Conservation (phyloP, 306 rosid genomes). For the Quercus engelmannii region DNA sequence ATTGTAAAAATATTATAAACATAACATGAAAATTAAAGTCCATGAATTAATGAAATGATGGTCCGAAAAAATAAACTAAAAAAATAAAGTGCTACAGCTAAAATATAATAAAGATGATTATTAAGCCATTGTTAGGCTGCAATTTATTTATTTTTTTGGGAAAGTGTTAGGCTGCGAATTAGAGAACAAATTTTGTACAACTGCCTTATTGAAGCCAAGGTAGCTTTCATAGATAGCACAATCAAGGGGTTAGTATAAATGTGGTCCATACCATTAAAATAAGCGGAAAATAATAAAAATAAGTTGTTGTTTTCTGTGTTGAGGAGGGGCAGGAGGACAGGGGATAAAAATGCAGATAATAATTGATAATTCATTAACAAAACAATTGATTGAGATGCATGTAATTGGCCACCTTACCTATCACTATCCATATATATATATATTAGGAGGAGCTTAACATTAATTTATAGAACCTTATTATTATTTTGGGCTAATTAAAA, state of each 20-base stretch:
- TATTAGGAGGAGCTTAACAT: neutral
- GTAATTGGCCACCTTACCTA: neutral
- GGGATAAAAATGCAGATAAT: neutral
- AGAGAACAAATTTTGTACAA: neutral
- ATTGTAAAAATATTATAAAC: too few relatives aligned
- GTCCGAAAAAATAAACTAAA: too few relatives aligned
- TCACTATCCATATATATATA: neutral
- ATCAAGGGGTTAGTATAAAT: neutral
- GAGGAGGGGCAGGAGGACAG: conserved; percentile 17
- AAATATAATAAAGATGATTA: too few relatives aligned
- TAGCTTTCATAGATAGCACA: neutral
- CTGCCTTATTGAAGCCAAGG: neutral
- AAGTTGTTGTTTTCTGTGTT: neutral
- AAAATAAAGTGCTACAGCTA: too few relatives aligned
- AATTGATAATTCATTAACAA: neutral
- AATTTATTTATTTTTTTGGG: too few relatives aligned
- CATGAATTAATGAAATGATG: too few relatives aligned
- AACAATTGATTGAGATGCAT: neutral
- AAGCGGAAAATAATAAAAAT: neutral
- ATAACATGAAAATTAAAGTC: too few relatives aligned
- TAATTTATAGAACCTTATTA: neutral
- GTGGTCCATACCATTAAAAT: neutral
- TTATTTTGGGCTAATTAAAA: too few relatives aligned
- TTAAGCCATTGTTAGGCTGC: too few relatives aligned
- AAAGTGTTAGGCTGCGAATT: too few relatives aligned